Base-by-base conservation (phyloP, 352 stramenopile genomes). In the Phytophthora citricola region DNA sequence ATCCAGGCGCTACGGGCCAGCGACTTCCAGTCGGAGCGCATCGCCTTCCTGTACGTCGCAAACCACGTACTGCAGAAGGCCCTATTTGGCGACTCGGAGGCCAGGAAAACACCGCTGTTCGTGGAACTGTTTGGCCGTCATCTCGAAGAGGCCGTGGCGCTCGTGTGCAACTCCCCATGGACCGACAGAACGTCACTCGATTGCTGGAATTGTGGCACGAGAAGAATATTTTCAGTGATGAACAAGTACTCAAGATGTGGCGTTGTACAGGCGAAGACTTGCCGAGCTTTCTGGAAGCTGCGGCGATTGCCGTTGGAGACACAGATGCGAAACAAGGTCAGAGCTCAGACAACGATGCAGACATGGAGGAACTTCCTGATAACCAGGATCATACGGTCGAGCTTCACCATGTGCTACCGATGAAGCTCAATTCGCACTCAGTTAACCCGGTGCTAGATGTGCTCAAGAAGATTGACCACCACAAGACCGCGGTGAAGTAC, bases 61-160 rank as follows among this genome's bases (percentile, higher is more conserved):
- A 94, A 94, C 58, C 87, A 94, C 68, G 87, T 94, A 60, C 72
- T 94, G 20, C 86, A 88, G 52, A 94, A 94, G 66, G 85, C 76
- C 14, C 56, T 83, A 4, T 81, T 86, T 20, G 73, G 57, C 15
- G 74, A 75, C 15, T 53, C 31, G 10, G 59, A 66, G 40, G 38
- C 48, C 15, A 43, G 32, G 20, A 70, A 66, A 38, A 61, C 49
- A 17, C 66, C 52, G 0, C 8, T 73, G 3, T 83, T 76, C 52
- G 63, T 84, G 32, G 60, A 65, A 0, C 36, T 85, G 9, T 81
- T 88, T 11, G 40, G 53, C 5, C 31, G 65, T 17, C 68, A 91
- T 44, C 59, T 94, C 14, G 80, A 89, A 3, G 87, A 94, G 61
- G 84, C 87, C 15, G 83, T 94, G 29, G 87, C 87, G 45, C 72